phyloP scores from a whole-genome alignment of 1,284 basidiomycete species.

The Cutaneotrichosporon sp. region DNA sequence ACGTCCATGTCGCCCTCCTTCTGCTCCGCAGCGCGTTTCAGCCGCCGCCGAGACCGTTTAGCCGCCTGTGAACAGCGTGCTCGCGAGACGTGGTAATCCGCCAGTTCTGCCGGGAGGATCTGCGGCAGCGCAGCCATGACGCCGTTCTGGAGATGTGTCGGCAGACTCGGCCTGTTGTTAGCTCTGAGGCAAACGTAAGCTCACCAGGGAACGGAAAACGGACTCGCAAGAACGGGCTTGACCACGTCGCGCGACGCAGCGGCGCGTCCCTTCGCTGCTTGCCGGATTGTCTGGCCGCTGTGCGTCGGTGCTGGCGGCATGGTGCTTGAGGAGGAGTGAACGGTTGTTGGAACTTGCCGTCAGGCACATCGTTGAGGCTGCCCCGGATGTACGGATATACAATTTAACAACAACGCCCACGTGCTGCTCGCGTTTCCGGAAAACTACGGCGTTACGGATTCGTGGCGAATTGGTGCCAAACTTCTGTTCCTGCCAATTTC shows the following conservation, averaged over 20 bases:
- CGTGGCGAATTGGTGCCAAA: no score
- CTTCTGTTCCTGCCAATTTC: no score
- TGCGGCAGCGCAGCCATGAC: conserved; percentile 30
- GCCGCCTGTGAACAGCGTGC: conserved; percentile 31
- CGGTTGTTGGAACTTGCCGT: no score
- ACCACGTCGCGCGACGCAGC: conserved; percentile 9
- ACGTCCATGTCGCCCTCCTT: conserved; percentile 1
- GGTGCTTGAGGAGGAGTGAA: neutral
- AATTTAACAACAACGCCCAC: no score
- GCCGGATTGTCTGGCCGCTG: conserved; percentile 17
- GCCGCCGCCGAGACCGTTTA: conserved; percentile 12
- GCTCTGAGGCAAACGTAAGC: conserved; percentile 6
- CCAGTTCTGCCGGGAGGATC: conserved; percentile 28
- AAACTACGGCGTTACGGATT: no score
- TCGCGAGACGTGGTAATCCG: conserved; percentile 38
- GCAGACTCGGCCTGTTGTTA: conserved; percentile 36
- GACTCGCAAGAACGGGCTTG: conserved; percentile 30
- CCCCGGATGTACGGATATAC: no score
- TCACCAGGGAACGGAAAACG: conserved; percentile 39
- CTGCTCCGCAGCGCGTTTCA: neutral
- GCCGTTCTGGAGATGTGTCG: conserved; percentile 34
- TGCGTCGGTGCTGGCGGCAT: conserved; percentile 15
- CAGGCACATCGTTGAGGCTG: no score
- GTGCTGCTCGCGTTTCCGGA: no score
- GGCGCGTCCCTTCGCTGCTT: conserved; percentile 11